Evolutionary conservation across 345 rosid genomes (phyloP), one percentile per base, ranked within the genome.

Genomic region (Pistacia atlantica): DNA sequence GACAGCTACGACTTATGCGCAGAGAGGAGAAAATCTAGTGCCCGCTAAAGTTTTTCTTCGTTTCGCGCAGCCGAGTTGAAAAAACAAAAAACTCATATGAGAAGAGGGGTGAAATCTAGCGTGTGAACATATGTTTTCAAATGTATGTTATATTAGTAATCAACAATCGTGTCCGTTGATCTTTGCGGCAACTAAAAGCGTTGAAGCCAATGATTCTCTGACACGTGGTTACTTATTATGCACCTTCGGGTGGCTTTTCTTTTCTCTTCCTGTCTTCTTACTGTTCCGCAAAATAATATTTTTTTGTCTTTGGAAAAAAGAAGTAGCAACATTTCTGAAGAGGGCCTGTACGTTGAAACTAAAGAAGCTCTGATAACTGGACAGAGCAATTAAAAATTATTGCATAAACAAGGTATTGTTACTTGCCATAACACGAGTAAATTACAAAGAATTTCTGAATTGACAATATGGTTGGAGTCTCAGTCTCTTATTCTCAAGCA

Each of bases 401-500:
- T 13, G 67, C 56, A 11, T 28, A 58, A 57, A 56, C 28, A 37
- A 56, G 35, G 12, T 56, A 38, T 56, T 71, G 52, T 3, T 5
- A 42, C 45, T 5, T 58, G 52, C 33, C 17, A 70, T 18, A 8
- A 25, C 65, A 59, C 14, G 16, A 42, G 20, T 20, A 52, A 69
- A 31, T 16, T 52, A 69, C 62, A 54, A 54, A 17, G 25, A 73
- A 62, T 28, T 25, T 45, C 76, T 28, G 17, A 18, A 49, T 25
- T 46, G 16, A 61, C 76, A 28, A 60, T 5, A 28, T 52, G 17
- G n/a, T 48, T n/a, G 46, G 46, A 42, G 46, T 42, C 63, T 49
- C 45, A 49, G 20, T 73, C 48, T n/a, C 69, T 70, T 70, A 46
- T 65, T 77, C 58, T 58, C 48, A 59, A 58, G 35, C 62, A 16